Evolutionary conservation across 305 asterid species (phyloP).

Genomic region (Solanum chacoense): DNA sequence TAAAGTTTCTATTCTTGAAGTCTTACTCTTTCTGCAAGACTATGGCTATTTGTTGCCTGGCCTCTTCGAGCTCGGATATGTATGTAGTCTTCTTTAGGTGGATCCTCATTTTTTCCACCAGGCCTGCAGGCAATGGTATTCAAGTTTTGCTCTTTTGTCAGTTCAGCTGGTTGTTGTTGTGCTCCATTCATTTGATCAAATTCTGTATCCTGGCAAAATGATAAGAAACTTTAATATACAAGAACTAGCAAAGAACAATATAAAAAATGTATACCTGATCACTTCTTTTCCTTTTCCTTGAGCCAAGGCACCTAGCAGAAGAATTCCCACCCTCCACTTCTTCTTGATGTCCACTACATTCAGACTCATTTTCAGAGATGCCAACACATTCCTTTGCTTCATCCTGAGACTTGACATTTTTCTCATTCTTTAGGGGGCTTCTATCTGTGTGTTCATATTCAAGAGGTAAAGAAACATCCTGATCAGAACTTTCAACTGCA

Average conservation of each 20-base stretch:
- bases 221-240: neutral
- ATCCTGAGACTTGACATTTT: constrained; percentile 13
- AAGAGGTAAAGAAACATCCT: constrained; percentile 20
- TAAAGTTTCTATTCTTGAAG: neutral
- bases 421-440: constrained; percentile 37
- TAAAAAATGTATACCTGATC: constrained; percentile 29
- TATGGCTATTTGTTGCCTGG: constrained; percentile 63
- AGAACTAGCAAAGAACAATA: neutral
- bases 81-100: constrained; percentile 74
- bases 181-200: constrained; percentile 32
- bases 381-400: constrained; percentile 40
- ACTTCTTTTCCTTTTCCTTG: constrained; percentile 67
- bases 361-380: constrained; percentile 43
- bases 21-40: constrained; percentile 38
- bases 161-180: constrained; percentile 21
- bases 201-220: constrained; percentile 27
- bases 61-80: constrained; percentile 89
- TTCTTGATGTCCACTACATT: constrained; percentile 53
- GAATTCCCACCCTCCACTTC: constrained; percentile 35
- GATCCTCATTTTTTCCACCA: constrained; percentile 53
- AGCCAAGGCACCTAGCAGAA: constrained; percentile 37
- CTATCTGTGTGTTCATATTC: constrained; percentile 13
- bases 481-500: constrained; percentile 21
- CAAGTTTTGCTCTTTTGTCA: constrained; percentile 31
- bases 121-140: constrained; percentile 26